Evolutionary conservation across 2,329 filamentous ascomycete genomes (phyloP).

Genomic region (Colletotrichum zoysiae): DNA sequence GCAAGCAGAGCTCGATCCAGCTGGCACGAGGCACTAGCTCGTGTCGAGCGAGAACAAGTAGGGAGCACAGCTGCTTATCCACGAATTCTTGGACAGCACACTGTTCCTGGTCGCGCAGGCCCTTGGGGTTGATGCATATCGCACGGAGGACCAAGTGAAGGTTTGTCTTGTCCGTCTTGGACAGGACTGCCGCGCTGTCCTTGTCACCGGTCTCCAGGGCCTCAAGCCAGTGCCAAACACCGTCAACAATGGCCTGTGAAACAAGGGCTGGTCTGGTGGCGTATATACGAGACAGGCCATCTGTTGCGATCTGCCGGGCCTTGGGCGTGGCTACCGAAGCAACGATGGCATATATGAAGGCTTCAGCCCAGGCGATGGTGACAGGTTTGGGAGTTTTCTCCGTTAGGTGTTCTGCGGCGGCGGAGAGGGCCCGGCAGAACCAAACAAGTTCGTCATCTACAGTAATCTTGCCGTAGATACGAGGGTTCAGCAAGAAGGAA

Average conservation of each 20-base stretch:
- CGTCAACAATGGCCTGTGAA: constrained; percentile 74
- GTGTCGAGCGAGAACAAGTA: constrained; percentile 82
- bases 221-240: constrained; percentile 84
- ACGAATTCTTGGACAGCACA: constrained; percentile 51
- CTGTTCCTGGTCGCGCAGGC: constrained; percentile 59
- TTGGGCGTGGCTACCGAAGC: constrained; percentile 70
- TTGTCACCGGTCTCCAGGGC: constrained; percentile 78
- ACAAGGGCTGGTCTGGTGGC: constrained; percentile 67
- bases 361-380: constrained; percentile 83
- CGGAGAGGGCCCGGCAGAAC: constrained; percentile 77
- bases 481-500: constrained; percentile 87
- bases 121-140: constrained; percentile 72
- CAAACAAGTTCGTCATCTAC: constrained; percentile 82
- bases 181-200: constrained; percentile 76
- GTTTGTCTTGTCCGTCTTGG: constrained; percentile 74
- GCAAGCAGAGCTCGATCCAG: constrained; percentile 92
- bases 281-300: constrained; percentile 75
- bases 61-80: constrained; percentile 78
- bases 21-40: constrained; percentile 81
- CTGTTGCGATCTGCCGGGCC: constrained; percentile 73
- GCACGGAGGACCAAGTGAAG: constrained; percentile 72
- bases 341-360: constrained; percentile 83
- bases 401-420: constrained; percentile 68
- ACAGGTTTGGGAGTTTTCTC: constrained; percentile 62
- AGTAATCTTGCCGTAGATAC: constrained; percentile 85